A percentile compares a stretch with the other conserved stretches of the same genome.
phyloP scores from a whole-genome alignment of 1,284 basidiomycete genomes.

The Cryptococcus amylolentus region DNA sequence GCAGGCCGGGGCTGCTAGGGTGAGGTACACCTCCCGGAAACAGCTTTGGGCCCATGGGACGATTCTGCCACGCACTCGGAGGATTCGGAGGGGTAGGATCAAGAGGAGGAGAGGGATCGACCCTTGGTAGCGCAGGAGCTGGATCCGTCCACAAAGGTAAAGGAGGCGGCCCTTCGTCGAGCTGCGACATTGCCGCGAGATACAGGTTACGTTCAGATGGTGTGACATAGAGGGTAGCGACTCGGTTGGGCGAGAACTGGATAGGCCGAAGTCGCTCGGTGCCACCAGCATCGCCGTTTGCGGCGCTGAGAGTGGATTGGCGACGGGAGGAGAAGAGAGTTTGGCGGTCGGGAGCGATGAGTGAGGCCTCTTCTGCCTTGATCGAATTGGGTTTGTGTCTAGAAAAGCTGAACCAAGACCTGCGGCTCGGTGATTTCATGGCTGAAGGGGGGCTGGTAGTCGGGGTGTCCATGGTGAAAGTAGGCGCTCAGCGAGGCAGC shows the following conservation, averaged over 20 bases:
- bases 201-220: conserved; percentile 41
- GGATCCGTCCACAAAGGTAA: conserved; percentile 39
- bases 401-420: background rate
- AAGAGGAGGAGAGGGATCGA: conserved; percentile 1
- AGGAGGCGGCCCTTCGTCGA: conserved; percentile 29
- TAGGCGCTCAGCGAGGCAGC: background rate
- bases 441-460: background rate
- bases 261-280: conserved; percentile 21
- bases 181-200: conserved; percentile 37
- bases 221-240: conserved; percentile 34
- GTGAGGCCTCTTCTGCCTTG: background rate
- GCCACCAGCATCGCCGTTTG: background rate
- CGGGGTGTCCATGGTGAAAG: background rate
- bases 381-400: background rate
- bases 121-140: conserved; percentile 29
- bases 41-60: conserved; percentile 29
- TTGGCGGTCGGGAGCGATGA: background rate
- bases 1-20: conserved; percentile 13
- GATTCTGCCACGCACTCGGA: conserved; percentile 1
- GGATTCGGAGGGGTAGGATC: background rate
- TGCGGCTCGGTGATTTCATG: background rate
- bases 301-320: background rate
- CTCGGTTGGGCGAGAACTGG: conserved; percentile 30
- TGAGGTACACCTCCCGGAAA: conserved; percentile 18
- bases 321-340: background rate